Conservation (phyloP, 2,329 filamentous ascomycete genomes). For the Colletotrichum lentis region DNA sequence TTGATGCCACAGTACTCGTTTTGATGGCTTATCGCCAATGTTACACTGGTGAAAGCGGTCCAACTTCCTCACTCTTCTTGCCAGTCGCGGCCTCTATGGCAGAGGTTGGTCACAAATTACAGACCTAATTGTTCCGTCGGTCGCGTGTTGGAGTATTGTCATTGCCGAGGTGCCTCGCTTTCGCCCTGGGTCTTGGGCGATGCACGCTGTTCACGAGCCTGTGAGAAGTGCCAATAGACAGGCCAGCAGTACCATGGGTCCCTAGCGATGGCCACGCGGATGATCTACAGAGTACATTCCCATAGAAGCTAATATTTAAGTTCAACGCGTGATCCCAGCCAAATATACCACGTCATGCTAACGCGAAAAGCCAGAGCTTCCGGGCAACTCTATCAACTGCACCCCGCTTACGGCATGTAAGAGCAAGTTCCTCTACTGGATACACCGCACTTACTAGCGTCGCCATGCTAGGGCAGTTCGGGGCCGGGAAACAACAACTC, state of each 20-base stretch:
- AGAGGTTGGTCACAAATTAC: background rate
- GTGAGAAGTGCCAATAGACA: background rate
- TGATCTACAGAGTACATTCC: constrained; percentile 30
- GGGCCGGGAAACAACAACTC: background rate
- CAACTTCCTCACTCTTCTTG: background rate
- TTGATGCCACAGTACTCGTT: constrained; percentile 3
- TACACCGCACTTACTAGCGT: background rate
- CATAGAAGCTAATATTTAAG: constrained; percentile 7
- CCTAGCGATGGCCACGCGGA: constrained; percentile 9
- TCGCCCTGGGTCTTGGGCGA: background rate
- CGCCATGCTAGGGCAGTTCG: constrained; percentile 11
- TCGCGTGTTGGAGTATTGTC: background rate
- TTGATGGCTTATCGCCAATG: background rate
- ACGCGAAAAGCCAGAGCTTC: background rate
- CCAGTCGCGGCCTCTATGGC: background rate
- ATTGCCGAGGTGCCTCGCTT: background rate
- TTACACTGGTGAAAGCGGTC: background rate
- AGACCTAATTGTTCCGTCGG: no score
- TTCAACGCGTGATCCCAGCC: background rate
- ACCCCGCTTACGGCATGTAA: background rate
- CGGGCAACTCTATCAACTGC: background rate
- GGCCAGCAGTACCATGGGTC: constrained; percentile 9
- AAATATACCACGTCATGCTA: constrained; percentile 2
- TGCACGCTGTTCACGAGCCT: background rate
- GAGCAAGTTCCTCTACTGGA: background rate